Conservation (phyloP, 192 early-diverging fungal genomes). For the Coemansia sp. region DNA sequence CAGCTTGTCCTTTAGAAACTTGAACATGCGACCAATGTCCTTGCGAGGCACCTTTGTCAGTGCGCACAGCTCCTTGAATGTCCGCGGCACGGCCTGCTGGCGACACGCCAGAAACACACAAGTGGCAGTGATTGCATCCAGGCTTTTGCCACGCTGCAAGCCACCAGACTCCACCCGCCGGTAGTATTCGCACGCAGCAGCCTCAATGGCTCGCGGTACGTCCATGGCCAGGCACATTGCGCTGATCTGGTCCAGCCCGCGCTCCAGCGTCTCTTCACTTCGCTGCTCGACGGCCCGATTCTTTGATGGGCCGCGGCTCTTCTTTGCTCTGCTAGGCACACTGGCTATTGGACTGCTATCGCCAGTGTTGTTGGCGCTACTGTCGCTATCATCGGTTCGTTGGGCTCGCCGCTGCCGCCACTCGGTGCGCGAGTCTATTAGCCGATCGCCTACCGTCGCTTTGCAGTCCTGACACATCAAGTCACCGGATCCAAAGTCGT, state of each 20-base stretch:
- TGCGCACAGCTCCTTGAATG: constrained; percentile 92
- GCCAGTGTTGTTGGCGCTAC: constrained; percentile 55
- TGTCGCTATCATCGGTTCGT: constrained; percentile 85
- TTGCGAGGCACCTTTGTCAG: constrained; percentile 89
- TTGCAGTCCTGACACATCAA: constrained; percentile 92
- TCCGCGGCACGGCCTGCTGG: constrained; percentile 76
- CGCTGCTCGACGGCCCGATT: constrained; percentile 65
- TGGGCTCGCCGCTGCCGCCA: constrained; percentile 58
- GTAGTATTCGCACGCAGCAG: constrained; percentile 86
- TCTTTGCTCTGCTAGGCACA: constrained; percentile 4
- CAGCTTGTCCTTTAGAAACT: constrained; percentile 53
- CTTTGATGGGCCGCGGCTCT: constrained; percentile 12
- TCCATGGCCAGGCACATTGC: constrained; percentile 80
- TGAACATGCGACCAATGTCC: constrained; percentile 82
- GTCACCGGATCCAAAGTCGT: constrained; percentile 87
- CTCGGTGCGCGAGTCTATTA: constrained; percentile 88
- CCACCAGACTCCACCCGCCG: constrained; percentile 81
- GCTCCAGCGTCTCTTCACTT: constrained; percentile 68
- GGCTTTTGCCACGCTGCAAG: constrained; percentile 73
- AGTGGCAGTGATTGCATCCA: constrained; percentile 80
- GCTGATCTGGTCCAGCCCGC: constrained; percentile 74
- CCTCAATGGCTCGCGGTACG: constrained; percentile 65
- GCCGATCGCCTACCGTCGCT: constrained; percentile 76
- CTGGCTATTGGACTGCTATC: background rate
- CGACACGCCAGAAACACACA: constrained; percentile 94